These are phyloP conservation scores for Theileria sp. DNA, from an alignment of 169 alveolate species.

Conservation along the genomic window DNA sequence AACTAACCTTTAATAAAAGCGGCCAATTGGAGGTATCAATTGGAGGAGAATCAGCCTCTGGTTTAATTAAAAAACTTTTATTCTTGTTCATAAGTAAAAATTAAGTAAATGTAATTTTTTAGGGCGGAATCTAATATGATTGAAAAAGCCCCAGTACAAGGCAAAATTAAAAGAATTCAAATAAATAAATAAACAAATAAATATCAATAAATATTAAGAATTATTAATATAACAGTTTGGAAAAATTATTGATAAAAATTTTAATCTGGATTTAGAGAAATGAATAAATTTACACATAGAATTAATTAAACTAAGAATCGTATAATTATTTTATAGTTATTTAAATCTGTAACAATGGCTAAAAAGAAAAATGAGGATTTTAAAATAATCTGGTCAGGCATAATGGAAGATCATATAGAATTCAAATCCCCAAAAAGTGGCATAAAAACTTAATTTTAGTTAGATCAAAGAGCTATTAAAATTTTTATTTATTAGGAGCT, in stretches of 20 bases:
- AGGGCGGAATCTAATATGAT: background rate
- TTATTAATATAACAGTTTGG: background rate
- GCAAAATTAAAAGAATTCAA: background rate
- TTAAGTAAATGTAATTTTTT: background rate
- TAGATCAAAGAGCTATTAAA: background rate
- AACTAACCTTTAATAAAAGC: slow-evolving; percentile 82
- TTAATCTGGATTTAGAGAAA: background rate
- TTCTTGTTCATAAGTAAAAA: slow-evolving; percentile 8
- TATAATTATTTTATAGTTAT: no score
- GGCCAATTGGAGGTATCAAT: slow-evolving; percentile 96
- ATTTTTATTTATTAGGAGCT: background rate
- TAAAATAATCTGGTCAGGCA: background rate
- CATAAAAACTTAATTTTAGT: no score
- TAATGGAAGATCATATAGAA: background rate
- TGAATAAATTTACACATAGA: background rate
- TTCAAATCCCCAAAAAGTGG: background rate
- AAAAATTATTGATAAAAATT: no score
- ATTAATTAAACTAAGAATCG: background rate
- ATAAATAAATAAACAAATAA: no score
- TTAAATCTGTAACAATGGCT: background rate
- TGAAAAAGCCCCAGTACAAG: background rate
- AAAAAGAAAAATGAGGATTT: background rate
- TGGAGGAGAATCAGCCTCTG: slow-evolving; percentile 77
- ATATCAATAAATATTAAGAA: no score
- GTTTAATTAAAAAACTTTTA: slow-evolving; percentile 48